Conservation (phyloP, 768 basidiomycete species). For the Mycena amicta region DNA sequence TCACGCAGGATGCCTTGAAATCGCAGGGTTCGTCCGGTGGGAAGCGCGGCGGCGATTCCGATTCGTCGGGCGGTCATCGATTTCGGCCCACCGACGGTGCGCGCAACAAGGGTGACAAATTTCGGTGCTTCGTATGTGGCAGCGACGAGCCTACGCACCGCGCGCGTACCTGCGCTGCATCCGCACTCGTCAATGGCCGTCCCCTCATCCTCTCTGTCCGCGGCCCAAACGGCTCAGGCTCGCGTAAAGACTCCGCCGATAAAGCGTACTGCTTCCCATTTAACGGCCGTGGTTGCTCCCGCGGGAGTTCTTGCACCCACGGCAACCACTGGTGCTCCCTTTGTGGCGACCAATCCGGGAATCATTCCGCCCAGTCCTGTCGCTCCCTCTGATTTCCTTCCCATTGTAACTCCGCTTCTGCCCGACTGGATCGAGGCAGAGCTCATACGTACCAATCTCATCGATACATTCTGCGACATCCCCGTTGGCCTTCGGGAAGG, state of each 20-base stretch:
- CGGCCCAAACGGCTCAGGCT: neutral
- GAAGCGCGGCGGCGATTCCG: too few relatives aligned
- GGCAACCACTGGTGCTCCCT: slow-evolving; percentile 22
- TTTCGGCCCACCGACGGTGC: too few relatives aligned
- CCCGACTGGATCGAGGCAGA: slow-evolving; percentile 23
- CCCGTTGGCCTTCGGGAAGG: slow-evolving; percentile 23
- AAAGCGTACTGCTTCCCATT: slow-evolving; percentile 18
- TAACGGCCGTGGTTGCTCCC: slow-evolving; percentile 18
- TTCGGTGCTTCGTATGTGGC: slow-evolving; percentile 20
- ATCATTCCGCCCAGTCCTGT: slow-evolving; percentile 24
- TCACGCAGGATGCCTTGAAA: too few relatives aligned
- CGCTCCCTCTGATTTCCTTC: slow-evolving; percentile 17
- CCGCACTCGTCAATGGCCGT: neutral
- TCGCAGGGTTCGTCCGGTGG: too few relatives aligned
- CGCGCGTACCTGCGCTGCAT: slow-evolving; percentile 4
- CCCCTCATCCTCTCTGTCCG: neutral
- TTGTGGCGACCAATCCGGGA: slow-evolving; percentile 12
- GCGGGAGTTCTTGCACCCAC: neutral
- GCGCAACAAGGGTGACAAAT: too few relatives aligned
- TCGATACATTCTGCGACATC: slow-evolving; percentile 25
- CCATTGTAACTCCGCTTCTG: slow-evolving; percentile 27
- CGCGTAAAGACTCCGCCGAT: slow-evolving; percentile 6
- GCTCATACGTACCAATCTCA: slow-evolving; percentile 8
- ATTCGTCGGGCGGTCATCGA: too few relatives aligned
- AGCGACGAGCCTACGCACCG: slow-evolving; percentile 4